Evolutionary conservation across 208 protist genomes (phyloP).

Genomic region (Leishmania guyanensis): DNA sequence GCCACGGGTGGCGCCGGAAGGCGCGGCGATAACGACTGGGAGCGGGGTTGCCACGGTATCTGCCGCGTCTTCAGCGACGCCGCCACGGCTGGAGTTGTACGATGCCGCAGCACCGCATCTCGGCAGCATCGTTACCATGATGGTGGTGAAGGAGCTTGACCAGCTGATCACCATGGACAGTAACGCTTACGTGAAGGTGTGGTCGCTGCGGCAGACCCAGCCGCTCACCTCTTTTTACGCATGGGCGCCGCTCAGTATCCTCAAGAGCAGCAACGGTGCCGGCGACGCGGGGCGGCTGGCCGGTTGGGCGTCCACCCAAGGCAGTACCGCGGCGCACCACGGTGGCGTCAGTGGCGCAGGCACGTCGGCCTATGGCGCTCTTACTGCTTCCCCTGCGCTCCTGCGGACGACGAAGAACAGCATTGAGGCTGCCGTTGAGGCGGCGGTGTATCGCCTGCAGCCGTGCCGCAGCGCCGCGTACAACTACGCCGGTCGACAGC

Average conservation of each 20-base stretch:
- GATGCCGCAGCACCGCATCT: conserved; percentile 74
- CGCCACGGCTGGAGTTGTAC: conserved; percentile 58
- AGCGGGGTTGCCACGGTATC: neutral
- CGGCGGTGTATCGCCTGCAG: conserved; percentile 34
- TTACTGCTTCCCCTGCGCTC: neutral
- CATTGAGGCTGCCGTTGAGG: conserved; percentile 39
- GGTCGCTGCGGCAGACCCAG: conserved; percentile 51
- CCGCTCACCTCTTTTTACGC: conserved; percentile 75
- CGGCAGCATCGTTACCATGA: conserved; percentile 54
- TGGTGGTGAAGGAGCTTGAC: conserved; percentile 64
- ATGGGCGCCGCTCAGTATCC: conserved; percentile 17
- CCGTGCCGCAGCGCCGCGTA: conserved; percentile 61
- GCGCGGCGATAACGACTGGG: neutral
- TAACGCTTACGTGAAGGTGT: conserved; percentile 78
- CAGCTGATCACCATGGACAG: conserved; percentile 71
- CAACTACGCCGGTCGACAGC: conserved; percentile 54
- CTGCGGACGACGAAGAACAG: conserved; percentile 39
- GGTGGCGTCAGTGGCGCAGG: neutral
- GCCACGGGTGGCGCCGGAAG: conserved; percentile 14
- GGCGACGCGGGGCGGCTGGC: conserved; percentile 7
- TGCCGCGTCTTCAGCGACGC: neutral
- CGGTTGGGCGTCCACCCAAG: conserved; percentile 2
- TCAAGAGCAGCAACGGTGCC: conserved; percentile 5
- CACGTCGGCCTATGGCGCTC: neutral
- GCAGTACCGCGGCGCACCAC: neutral